Base-by-base conservation (phyloP, 2,329 filamentous ascomycete species). In the Coniochaeta sp. region DNA sequence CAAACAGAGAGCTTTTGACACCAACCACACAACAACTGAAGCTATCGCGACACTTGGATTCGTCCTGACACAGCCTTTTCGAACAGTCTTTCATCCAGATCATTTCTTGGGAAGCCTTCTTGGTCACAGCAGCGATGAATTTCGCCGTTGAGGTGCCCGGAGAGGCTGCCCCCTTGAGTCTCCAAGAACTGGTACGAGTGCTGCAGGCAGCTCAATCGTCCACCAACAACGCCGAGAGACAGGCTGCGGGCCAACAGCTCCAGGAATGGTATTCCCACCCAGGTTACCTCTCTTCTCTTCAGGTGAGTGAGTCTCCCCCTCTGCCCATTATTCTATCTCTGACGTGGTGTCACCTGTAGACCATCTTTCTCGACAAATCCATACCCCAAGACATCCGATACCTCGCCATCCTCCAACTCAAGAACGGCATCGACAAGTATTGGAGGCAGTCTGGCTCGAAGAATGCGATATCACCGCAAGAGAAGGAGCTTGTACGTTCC, bases 341-440 rank as follows among this genome's bases (percentile, higher is more conserved):
- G n/a, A 46, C 42, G 7, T 38, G 6, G 27, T 38, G 33, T 20
- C 7, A n/a, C 18, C 14, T 8, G 33, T 20, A 95, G 86, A 79
- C 85, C 59, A 81, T 90, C 31, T 96, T 91, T 65, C 78, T 96
- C 56, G 88, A 96, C 71, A 83, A 83, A 55, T 82, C 83, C 2
- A 73, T 95, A 1, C 87, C 89, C 1, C 71, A 82, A 53, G 85
- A 95, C 61, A 81, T 92, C 50, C 87, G 94, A 55, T 91, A 95
- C 63, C 83, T 96, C 10, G 88, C 92, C 51, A 83, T 97, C 53
- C 96, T 97, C 59, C 89, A 96, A 65, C 78, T 99, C 51, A 97
- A 97, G 67, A 96, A 97, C 67, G 94, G 91, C 51, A 91, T 97
- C 68, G 92, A 97, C 66, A 91, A 87, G 65, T 90, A 91, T 68